phyloP scores from a whole-genome alignment of 495 filamentous ascomycete genomes.

The Talaromyces thailandensis region DNA sequence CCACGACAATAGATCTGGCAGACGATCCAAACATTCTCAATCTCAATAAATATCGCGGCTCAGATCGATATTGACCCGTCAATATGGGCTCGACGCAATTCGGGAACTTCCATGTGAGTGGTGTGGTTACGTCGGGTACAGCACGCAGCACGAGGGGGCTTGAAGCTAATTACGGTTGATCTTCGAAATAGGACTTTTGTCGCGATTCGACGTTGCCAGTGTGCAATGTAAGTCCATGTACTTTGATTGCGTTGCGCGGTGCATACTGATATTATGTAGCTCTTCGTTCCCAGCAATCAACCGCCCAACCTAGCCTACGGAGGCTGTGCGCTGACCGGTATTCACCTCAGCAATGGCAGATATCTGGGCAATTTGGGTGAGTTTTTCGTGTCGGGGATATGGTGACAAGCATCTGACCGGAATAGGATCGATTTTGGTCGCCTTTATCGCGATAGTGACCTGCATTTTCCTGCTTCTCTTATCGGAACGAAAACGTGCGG shows the following conservation, averaged over 20 bases:
- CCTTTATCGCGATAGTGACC: conserved; percentile 63
- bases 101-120: conserved; percentile 81
- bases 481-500: conserved; percentile 89
- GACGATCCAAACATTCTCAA: background rate
- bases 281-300: conserved; percentile 38
- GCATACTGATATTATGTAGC: conserved; percentile 20
- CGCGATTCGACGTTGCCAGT: conserved; percentile 90
- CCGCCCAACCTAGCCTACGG: conserved; percentile 45
- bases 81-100: conserved; percentile 61
- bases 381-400: conserved; percentile 18
- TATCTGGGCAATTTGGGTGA: conserved; percentile 79
- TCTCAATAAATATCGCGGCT: background rate
- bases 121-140: background rate
- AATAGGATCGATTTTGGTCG: conserved; percentile 83
- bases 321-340: conserved; percentile 66
- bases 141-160: background rate
- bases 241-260: background rate
- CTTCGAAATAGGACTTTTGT: conserved; percentile 69
- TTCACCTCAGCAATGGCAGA: conserved; percentile 52
- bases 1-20: background rate
- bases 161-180: background rate
- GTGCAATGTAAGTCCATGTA: conserved; percentile 72
- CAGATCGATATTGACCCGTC: conserved; percentile 6
- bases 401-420: background rate
- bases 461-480: conserved; percentile 59